A percentile compares a stretch with the other conserved stretches of the same genome.
Evolutionary conservation across 2,329 filamentous ascomycete species (phyloP).

Genomic region (Fusarium subglutinans): DNA sequence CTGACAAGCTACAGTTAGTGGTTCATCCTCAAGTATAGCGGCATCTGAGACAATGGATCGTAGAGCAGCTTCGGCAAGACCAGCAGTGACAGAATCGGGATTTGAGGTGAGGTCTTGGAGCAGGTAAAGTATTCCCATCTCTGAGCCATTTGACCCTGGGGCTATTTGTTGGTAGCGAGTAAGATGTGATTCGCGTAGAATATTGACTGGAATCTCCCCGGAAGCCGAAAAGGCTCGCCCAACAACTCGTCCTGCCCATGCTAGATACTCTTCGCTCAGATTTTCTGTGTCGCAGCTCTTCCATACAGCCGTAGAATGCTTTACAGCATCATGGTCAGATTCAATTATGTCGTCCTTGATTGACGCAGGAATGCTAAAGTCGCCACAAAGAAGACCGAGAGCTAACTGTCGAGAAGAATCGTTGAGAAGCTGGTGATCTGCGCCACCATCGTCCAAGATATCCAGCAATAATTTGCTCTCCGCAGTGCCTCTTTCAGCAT

Average conservation of each 20-base stretch:
- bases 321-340: slow-evolving; percentile 69
- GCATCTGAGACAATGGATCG: slow-evolving; percentile 66
- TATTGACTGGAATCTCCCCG: slow-evolving; percentile 70
- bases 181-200: slow-evolving; percentile 69
- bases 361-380: slow-evolving; percentile 69
- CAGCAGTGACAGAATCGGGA: slow-evolving; percentile 63
- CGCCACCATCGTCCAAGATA: slow-evolving; percentile 77
- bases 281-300: slow-evolving; percentile 74
- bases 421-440: slow-evolving; percentile 71
- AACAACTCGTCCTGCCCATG: slow-evolving; percentile 87
- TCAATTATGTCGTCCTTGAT: slow-evolving; percentile 71
- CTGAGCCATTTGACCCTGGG: slow-evolving; percentile 64
- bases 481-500: slow-evolving; percentile 73
- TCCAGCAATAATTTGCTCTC: slow-evolving; percentile 84
- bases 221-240: slow-evolving; percentile 84
- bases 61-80: slow-evolving; percentile 69
- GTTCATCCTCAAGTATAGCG: slow-evolving; percentile 55
- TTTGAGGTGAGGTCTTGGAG: slow-evolving; percentile 70
- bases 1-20: slow-evolving; percentile 60
- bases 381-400: slow-evolving; percentile 76
- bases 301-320: slow-evolving; percentile 75
- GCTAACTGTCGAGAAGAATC: slow-evolving; percentile 74
- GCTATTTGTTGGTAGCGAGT: slow-evolving; percentile 59
- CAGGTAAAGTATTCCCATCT: slow-evolving; percentile 68
- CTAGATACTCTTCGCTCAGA: slow-evolving; percentile 74